Percentiles rank a stretch among this genome's conserved stretches.
Evolutionary conservation across 768 basidiomycete genomes (phyloP).

Genomic region (Pisolithus orientalis): DNA sequence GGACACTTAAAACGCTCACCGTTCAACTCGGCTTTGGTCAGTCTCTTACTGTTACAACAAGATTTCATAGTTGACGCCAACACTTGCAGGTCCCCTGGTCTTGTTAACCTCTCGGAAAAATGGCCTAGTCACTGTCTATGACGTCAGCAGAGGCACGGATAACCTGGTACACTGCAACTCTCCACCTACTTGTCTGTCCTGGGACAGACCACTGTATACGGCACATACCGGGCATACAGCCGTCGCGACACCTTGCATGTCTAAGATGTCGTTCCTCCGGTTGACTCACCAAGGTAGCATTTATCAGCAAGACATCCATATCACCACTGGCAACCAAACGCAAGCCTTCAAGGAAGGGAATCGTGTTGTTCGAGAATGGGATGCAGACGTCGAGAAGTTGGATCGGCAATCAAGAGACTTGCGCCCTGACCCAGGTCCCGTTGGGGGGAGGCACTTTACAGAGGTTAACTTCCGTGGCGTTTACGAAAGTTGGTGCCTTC

Average conservation of each 20-base stretch:
- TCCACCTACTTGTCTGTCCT: constrained; percentile 36
- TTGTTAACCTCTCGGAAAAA: constrained; percentile 57
- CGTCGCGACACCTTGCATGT: constrained; percentile 22
- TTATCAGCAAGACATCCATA: constrained; percentile 34
- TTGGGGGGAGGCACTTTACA: constrained; percentile 38
- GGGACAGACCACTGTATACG: constrained; percentile 16
- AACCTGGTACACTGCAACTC: constrained; percentile 39
- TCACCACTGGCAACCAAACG: constrained; percentile 9
- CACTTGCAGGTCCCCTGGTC: constrained; percentile 40
- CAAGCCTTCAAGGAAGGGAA: not conserved
- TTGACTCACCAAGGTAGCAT: constrained; percentile 45
- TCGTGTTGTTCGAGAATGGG: constrained; percentile 28
- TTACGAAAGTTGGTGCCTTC: constrained; percentile 47
- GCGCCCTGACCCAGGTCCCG: constrained; percentile 34
- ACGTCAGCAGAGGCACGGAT: constrained; percentile 40
- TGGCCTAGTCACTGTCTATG: constrained; percentile 56
- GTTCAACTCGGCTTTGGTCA: constrained; percentile 29
- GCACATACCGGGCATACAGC: constrained; percentile 28
- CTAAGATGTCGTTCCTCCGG: constrained; percentile 35
- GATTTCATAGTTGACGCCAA: not conserved
- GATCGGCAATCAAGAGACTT: constrained; percentile 22
- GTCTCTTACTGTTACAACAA: constrained; percentile 2
- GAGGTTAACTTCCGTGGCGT: constrained; percentile 44
- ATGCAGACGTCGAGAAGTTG: constrained; percentile 34
- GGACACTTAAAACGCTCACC: constrained; percentile 43